A percentile compares a stretch with the other conserved stretches of the same genome.
phyloP scores from a whole-genome alignment of 495 filamentous ascomycete species.

The Neurospora sublineolata region DNA sequence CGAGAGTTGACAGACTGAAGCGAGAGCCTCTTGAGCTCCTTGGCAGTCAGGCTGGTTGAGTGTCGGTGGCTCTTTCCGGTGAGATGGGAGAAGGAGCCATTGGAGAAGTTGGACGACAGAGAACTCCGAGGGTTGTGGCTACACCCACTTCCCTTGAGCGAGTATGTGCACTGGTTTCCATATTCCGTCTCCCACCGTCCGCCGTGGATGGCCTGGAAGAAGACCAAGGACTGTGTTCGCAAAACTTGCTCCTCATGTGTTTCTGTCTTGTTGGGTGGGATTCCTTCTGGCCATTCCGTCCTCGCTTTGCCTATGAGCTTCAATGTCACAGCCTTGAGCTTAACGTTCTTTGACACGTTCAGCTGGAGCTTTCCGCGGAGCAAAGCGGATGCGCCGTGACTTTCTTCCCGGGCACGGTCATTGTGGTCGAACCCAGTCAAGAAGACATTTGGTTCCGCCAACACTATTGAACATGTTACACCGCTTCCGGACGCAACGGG shows the following conservation, averaged over 20 bases:
- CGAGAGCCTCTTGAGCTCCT: slow-evolving; percentile 53
- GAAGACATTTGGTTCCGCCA: slow-evolving; percentile 85
- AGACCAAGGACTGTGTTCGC: slow-evolving; percentile 66
- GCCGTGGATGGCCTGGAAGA: slow-evolving; percentile 63
- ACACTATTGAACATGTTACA: slow-evolving; percentile 55
- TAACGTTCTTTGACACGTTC: slow-evolving; percentile 76
- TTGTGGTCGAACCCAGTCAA: slow-evolving; percentile 84
- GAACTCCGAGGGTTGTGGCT: slow-evolving; percentile 20
- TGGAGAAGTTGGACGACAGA: slow-evolving; percentile 33
- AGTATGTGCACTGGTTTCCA: slow-evolving; percentile 45
- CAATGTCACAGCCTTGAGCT: slow-evolving; percentile 87
- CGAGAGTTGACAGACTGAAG: slow-evolving; percentile 69
- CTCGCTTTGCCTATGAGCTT: slow-evolving; percentile 75
- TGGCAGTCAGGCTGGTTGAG: slow-evolving; percentile 28
- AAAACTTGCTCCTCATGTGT: slow-evolving; percentile 71
- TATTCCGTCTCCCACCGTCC: slow-evolving; percentile 43
- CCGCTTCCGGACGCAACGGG: slow-evolving; percentile 65
- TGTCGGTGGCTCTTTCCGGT: slow-evolving; percentile 11
- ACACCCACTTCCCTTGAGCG: slow-evolving; percentile 15
- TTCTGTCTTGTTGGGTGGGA: slow-evolving; percentile 78
- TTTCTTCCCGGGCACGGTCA: slow-evolving; percentile 48
- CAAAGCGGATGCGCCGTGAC: slow-evolving; percentile 55
- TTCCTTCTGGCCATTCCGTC: slow-evolving; percentile 97
- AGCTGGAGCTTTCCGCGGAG: slow-evolving; percentile 75
- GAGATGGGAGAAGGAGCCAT: slow-evolving; percentile 14